Base-by-base conservation (phyloP, 306 rosid genomes). In the Cicer pinnatifidum region DNA sequence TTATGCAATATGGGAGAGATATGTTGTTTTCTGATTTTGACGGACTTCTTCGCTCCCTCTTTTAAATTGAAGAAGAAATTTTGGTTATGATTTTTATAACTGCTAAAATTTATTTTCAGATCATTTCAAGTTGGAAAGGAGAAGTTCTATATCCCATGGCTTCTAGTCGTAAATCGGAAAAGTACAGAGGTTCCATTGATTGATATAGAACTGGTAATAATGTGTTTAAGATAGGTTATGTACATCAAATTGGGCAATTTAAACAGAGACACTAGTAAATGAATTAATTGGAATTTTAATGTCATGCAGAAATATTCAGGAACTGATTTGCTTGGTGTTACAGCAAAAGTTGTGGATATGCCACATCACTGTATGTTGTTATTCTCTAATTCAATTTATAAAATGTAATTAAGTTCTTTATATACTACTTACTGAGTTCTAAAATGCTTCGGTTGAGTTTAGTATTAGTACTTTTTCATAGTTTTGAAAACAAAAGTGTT, bases 341-440 rank as follows among this genome's bases (percentile, higher is more conserved):
- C 93, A n/a, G 97, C 97, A 20, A 91, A 91, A 85, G 96, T 95
- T 79, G 86, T 87, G 82, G 97, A 95, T 80, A 95, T 95, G 99
- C 97, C 99, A 85, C 99, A 88, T 74, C 88, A 72, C 77, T 94
- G 99, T 94, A 88, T 2, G 97, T 81, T 19, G 56, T 78, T 68
- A 53, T 54, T 35, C 56, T 41, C 53, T 75, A 23, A 20, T 61
- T 40, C 23, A 13, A 17, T 11, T 54, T 54, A 12, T 20, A 1
- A 41, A 52, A 9, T 19, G 52, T 16, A 11, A 10, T 6, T 12
- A 45, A 33, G 15, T 74, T 75, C 50, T 65, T 61, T 60, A 50
- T 11, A 7, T 16, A 12, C 28, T 38, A 35, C 43, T 37, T 50
- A 45, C 13, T 45, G 15, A 44, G 4, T 69, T 44, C 11, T 65